Conservation (phyloP, 108 stramenopile species). For the Nitzschia inconspicua region DNA sequence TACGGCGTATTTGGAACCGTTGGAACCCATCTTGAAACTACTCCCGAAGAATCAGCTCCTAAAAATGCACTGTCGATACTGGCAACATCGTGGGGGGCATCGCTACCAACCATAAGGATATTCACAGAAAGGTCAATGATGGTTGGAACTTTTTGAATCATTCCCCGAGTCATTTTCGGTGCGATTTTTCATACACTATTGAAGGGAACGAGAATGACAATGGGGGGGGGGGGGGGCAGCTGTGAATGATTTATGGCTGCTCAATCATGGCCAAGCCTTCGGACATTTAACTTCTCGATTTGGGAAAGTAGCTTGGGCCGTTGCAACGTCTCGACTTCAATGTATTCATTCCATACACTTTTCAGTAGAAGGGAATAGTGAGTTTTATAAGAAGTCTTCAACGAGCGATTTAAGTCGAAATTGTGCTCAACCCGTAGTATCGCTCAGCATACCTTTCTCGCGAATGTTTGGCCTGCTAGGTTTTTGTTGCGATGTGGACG, state of each 20-base stretch:
- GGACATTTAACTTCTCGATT: slow-evolving; percentile 34
- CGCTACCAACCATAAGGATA: background rate
- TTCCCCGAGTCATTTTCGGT: slow-evolving; percentile 8
- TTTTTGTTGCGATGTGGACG: slow-evolving; percentile 23
- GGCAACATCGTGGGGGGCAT: slow-evolving; percentile 17
- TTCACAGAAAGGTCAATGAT: background rate
- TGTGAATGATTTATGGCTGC: slow-evolving; percentile 21
- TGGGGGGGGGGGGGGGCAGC: slow-evolving; percentile 20
- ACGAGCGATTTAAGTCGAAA: background rate
- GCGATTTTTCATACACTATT: slow-evolving; percentile 1
- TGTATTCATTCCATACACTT: slow-evolving; percentile 11
- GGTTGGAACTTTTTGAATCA: slow-evolving; percentile 20
- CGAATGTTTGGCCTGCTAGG: background rate
- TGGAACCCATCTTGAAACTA: slow-evolving; percentile 8
- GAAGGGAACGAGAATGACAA: slow-evolving; percentile 12
- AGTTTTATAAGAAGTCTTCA: slow-evolving; percentile 3
- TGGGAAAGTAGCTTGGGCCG: slow-evolving; percentile 25
- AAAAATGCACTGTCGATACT: slow-evolving; percentile 17
- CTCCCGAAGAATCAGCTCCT: background rate
- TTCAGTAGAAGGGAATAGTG: slow-evolving; percentile 27
- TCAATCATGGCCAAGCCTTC: slow-evolving; percentile 34
- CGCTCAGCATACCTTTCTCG: too few species aligned
- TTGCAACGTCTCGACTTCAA: slow-evolving; percentile 24
- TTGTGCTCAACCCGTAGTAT: too few species aligned
- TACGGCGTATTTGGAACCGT: slow-evolving; percentile 15